A percentile compares a stretch with the other conserved stretches of the same genome.
These are phyloP conservation scores for Thozetella sp. DNA, from an alignment of 495 filamentous ascomycete species.

Conservation along the genomic window DNA sequence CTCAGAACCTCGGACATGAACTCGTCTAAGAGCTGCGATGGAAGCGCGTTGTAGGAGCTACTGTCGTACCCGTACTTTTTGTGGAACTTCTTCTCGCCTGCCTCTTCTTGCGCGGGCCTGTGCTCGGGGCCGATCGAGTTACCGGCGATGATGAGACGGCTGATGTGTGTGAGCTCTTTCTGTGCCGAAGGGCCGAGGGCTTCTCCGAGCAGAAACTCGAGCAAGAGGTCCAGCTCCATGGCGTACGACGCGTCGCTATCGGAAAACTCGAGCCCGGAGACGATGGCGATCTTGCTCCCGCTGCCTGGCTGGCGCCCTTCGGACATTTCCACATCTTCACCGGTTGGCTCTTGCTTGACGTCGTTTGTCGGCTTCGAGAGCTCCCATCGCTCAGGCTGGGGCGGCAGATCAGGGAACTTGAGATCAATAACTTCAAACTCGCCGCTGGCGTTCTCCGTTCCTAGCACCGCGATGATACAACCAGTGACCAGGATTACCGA, in stretches of 20 bases:
- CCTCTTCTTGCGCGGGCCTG: conserved; percentile 28
- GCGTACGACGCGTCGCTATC: conserved; percentile 69
- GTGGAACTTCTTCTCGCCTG: conserved; percentile 29
- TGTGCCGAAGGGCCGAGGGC: conserved; percentile 59
- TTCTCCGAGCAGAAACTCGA: conserved; percentile 89
- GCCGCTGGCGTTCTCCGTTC: conserved; percentile 88
- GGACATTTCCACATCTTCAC: conserved; percentile 45
- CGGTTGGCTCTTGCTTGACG: conserved; percentile 17
- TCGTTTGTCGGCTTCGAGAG: conserved; percentile 32
- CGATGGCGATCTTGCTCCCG: conserved; percentile 77
- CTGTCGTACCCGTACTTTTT: conserved; percentile 98
- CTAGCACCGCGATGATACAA: conserved; percentile 86
- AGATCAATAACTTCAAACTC: conserved; percentile 92
- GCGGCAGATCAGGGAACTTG: conserved; percentile 81
- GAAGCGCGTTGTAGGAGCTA: conserved; percentile 79
- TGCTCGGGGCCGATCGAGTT: conserved; percentile 70
- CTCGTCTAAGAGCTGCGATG: conserved; percentile 78
- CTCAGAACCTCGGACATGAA: conserved; percentile 83
- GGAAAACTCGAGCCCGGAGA: conserved; percentile 84
- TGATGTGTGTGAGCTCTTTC: conserved; percentile 67
- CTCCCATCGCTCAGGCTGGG: conserved; percentile 79
- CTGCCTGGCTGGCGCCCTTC: conserved; percentile 30
- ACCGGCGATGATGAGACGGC: conserved; percentile 86
- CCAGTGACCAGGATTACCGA: conserved; percentile 81
- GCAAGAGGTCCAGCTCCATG: conserved; percentile 73